phyloP scores from a whole-genome alignment of 2,329 filamentous ascomycete species.

The Phaeosphaeriaceae sp. region DNA sequence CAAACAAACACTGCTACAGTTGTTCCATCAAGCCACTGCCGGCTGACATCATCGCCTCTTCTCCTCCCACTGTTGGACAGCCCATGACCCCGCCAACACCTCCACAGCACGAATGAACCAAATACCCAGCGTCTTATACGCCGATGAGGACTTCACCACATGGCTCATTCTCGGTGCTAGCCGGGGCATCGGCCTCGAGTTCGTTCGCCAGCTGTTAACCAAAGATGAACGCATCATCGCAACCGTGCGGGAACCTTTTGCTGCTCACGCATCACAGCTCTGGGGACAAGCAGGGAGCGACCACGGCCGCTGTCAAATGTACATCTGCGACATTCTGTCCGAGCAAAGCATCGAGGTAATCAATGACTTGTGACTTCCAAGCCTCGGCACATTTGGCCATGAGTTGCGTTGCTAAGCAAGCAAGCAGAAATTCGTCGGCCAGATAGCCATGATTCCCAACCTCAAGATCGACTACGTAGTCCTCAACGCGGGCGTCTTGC shows the following conservation, averaged over 20 bases:
- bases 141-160: constrained; percentile 50
- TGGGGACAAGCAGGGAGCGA: constrained; percentile 52
- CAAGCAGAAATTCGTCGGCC: constrained; percentile 51
- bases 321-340: constrained; percentile 61
- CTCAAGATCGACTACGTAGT: constrained; percentile 61
- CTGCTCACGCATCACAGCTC: constrained; percentile 48
- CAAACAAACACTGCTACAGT: not conserved
- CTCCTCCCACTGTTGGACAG: constrained; percentile 4
- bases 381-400: not conserved
- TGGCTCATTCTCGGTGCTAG: constrained; percentile 58
- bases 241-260: constrained; percentile 56
- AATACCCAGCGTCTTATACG: constrained; percentile 52
- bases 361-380: constrained; percentile 15
- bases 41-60: constrained; percentile 2
- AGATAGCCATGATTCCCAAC: constrained; percentile 50
- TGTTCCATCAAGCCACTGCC: not conserved
- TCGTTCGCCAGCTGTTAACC: constrained; percentile 58
- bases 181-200: constrained; percentile 60
- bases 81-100: constrained; percentile 16
- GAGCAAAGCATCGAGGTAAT: constrained; percentile 58
- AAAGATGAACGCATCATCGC: constrained; percentile 59
- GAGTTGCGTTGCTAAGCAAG: constrained; percentile 8
- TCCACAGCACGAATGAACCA: constrained; percentile 46
- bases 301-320: constrained; percentile 56
- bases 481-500: constrained; percentile 64